phyloP scores from a whole-genome alignment of 441 rosid genomes.

The Flueggea neowawraea region DNA sequence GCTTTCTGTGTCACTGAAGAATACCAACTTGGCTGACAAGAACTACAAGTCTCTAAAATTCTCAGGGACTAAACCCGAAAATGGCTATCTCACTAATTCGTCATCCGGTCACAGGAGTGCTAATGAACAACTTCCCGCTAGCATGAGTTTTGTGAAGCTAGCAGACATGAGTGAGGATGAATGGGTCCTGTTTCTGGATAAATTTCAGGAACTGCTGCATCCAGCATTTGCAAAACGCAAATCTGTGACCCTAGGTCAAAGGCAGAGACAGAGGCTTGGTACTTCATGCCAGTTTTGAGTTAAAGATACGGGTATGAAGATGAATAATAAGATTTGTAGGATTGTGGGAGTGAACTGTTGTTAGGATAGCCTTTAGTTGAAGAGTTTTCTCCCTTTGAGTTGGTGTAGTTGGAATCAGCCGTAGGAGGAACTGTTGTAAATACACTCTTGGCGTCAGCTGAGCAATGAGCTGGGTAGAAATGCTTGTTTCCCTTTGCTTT shows the following conservation, averaged over 20 bases:
- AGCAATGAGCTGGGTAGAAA: constrained; percentile 23
- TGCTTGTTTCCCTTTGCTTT: constrained; percentile 20
- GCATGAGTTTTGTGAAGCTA: constrained; percentile 73
- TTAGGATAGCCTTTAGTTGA: too few species aligned
- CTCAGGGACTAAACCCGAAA: constrained; percentile 43
- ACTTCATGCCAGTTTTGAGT: constrained; percentile 98
- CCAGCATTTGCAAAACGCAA: constrained; percentile 76
- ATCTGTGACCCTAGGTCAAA: constrained; percentile 59
- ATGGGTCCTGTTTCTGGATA: constrained; percentile 76
- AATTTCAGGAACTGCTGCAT: constrained; percentile 60
- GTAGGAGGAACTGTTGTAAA: constrained; percentile 40
- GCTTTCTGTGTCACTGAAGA: constrained; percentile 73
- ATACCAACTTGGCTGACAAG: constrained; percentile 51
- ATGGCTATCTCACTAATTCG: constrained; percentile 34
- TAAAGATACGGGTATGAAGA: constrained; percentile 15
- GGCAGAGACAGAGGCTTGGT: constrained; percentile 94
- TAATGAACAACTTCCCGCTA: constrained; percentile 73
- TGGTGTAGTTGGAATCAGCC: constrained; percentile 21
- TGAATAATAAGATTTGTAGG: constrained; percentile 19
- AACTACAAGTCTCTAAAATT: constrained; percentile 33
- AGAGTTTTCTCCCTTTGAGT: too few species aligned
- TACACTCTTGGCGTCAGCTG: constrained; percentile 35
- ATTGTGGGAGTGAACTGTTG: constrained; percentile 22
- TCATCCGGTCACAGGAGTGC: constrained; percentile 89
- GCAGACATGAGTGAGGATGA: constrained; percentile 82